Base-by-base conservation (phyloP, 345 rosid genomes). In the Eucalyptus curtisii region DNA sequence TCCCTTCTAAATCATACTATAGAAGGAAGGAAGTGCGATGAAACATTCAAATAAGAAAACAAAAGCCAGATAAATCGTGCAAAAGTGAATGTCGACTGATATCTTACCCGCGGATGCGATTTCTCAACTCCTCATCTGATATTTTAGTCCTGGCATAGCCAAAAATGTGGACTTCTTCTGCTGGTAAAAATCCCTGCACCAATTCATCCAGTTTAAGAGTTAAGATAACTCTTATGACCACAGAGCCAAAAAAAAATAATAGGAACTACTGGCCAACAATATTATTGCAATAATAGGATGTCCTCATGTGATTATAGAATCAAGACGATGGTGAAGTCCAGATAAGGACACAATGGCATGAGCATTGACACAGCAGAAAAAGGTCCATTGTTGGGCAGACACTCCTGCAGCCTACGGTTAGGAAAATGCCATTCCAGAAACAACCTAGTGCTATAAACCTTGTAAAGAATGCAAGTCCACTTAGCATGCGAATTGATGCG, bases 71-170 rank as follows among this genome's bases (percentile, higher is more conserved):
- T n/a, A 82, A 64, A 57, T 25, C 49, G 19, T 15, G 17, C 12
- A 31, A 16, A 40, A 27, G 48, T 7, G 85, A 86, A 86, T 49
- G 61, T 7, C 30, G 31, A 19, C 14, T 30, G 49, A 59, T 24
- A 76, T 86, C 92, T 94, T 91, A 97, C 99, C 98, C 96, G 24
- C 94, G 91, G 80, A 98, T 92, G 89, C 97, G 94, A 89, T 90
- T 89, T 92, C 96, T 94, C 79, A 96, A 92, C 9, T 95, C 97
- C 47, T 95, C 92, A 90, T 95, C 98, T 24, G 98, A 92, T 90
- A 97, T 96, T 92, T 95, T 95, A 86, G 96, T 95, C 94, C 99
- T 95, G 45, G 99, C 98, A 93, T 97, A 97, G 59, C 99, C 99
- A 91, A 97, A 96, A 85, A 96, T 95, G 89, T 97, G 98, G 89